A percentile compares a stretch with the other conserved stretches of the same genome.
phyloP scores from a whole-genome alignment of 1,284 basidiomycete genomes.

The Heterobasidion annosum region DNA sequence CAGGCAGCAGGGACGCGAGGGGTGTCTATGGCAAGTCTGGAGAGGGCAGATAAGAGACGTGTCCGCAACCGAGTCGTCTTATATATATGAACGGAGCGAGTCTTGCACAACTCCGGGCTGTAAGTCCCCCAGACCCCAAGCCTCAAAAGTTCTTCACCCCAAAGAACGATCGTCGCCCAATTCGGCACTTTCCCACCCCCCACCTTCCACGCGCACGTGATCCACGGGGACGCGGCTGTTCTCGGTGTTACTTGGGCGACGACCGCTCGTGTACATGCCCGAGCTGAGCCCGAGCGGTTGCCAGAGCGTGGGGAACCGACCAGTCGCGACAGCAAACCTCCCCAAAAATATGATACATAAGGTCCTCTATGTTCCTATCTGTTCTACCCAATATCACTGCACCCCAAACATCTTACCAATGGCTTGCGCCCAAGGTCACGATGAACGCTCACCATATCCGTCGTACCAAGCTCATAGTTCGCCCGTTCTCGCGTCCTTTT shows the following conservation, averaged over 20 bases:
- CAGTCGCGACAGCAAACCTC: too few species aligned
- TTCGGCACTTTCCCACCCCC: neutral
- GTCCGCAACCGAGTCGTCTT: neutral
- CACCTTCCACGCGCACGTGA: neutral
- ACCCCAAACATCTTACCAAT: neutral
- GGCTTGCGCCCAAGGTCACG: neutral
- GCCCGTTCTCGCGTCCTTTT: conserved; percentile 38
- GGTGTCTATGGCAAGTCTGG: neutral
- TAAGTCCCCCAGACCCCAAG: neutral
- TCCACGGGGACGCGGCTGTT: neutral
- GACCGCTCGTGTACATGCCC: neutral
- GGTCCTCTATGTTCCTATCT: too few species aligned
- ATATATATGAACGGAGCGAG: neutral
- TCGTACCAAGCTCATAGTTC: neutral
- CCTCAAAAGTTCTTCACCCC: neutral
- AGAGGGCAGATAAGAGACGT: neutral
- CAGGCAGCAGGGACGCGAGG: neutral
- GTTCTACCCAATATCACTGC: neutral
- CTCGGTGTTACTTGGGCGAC: neutral
- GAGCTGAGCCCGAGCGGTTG: neutral
- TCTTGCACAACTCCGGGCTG: neutral
- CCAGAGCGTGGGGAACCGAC: too few species aligned
- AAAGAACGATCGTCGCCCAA: neutral
- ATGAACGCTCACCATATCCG: neutral
- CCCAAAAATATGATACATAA: too few species aligned